Evolutionary conservation across 345 rosid species (phyloP).

Genomic region (Acer saccharum): DNA sequence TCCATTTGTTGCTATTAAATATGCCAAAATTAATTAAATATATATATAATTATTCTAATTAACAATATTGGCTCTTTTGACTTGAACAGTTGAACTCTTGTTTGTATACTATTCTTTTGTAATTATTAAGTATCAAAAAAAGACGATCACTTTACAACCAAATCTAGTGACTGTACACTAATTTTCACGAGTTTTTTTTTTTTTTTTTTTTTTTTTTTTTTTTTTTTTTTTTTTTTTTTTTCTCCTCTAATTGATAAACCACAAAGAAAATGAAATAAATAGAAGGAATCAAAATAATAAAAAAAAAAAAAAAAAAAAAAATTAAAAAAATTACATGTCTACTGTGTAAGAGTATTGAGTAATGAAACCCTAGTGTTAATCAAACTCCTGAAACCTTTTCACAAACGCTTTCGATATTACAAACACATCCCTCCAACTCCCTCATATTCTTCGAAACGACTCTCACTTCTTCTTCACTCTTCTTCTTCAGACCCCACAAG

Average conservation of each 20-base stretch:
- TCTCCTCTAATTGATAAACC: neutral
- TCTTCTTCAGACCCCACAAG: conserved; percentile 47
- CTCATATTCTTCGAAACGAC: conserved; percentile 42
- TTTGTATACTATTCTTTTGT: neutral
- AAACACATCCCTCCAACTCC: conserved; percentile 42
- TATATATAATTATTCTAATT: no score
- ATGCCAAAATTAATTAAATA: no score
- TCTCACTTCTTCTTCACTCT: conserved; percentile 51
- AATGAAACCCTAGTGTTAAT: conserved; percentile 57
- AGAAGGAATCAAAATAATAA: neutral
- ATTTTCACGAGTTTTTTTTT: neutral
- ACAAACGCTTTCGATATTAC: conserved; percentile 35
- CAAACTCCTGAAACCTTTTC: conserved; percentile 56
- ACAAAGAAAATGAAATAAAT: neutral
- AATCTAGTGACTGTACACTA: conserved; percentile 2
- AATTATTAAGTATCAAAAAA: neutral
- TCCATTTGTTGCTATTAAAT: no score
- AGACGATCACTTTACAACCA: conserved; percentile 18
- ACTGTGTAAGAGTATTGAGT: conserved; percentile 51
- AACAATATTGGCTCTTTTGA: neutral
- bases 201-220: no score
- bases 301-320: no score
- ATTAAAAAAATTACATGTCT: conserved; percentile 1
- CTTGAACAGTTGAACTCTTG: neutral
- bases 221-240: no score